Evolutionary conservation across 139 green algal species (phyloP).

Genomic region (Asterochloris erici): DNA sequence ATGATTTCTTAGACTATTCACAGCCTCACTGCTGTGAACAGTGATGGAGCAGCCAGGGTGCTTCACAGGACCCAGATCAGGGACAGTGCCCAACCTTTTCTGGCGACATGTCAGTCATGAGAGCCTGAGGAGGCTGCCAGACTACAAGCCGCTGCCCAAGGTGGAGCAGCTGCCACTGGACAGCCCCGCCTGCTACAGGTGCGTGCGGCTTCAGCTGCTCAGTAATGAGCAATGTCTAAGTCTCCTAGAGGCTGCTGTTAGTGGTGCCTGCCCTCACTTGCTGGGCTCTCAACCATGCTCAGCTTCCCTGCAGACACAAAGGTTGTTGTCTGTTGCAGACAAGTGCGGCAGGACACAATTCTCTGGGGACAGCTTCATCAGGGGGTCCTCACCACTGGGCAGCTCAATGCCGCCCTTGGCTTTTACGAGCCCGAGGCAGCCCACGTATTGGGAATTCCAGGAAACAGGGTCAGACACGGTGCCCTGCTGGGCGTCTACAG

Average conservation of each 20-base stretch:
- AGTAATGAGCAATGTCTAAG: background rate
- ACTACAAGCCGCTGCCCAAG: conserved; percentile 2
- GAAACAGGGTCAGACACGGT: background rate
- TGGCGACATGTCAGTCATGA: conserved; percentile 7
- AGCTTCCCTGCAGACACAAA: background rate
- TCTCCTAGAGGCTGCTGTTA: background rate
- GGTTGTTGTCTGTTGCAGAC: background rate
- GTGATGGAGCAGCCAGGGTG: too few relatives aligned
- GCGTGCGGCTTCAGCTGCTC: background rate
- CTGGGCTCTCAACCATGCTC: background rate
- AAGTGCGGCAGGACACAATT: conserved; percentile 25
- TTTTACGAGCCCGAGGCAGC: conserved; percentile 45
- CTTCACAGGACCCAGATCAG: background rate
- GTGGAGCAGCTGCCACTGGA: background rate
- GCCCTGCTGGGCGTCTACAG: background rate
- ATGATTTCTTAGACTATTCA: too few relatives aligned
- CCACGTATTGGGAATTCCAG: conserved; percentile 32
- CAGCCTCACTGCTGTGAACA: too few relatives aligned
- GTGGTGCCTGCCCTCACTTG: background rate
- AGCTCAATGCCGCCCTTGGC: conserved; percentile 51
- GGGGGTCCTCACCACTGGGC: conserved; percentile 53
- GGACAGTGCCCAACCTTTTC: conserved; percentile 7
- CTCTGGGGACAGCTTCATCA: conserved; percentile 55
- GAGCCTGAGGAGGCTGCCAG: background rate
- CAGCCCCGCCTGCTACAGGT: conserved; percentile 9